A percentile compares a stretch with the other conserved stretches of the same genome.
Conservation (phyloP, 768 basidiomycete species). For the Omphalotus guepiniiformis region DNA sequence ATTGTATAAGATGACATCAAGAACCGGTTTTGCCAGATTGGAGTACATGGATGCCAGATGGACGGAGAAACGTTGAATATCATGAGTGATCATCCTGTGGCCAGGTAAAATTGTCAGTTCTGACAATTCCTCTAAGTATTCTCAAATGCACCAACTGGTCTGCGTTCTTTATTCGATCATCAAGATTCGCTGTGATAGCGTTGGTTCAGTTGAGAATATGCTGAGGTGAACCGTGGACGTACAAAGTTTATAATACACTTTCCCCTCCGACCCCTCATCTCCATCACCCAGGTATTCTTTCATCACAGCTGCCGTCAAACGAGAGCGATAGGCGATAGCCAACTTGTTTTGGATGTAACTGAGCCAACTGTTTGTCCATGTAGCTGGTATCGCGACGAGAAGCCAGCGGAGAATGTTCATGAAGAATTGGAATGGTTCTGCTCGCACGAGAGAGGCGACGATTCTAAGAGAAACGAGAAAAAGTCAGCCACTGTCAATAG, state of each 20-base stretch:
- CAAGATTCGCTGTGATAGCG: slow-evolving; percentile 70
- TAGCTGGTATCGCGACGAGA: slow-evolving; percentile 87
- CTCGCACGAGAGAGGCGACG: slow-evolving; percentile 91
- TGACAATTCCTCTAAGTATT: no score
- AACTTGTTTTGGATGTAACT: slow-evolving; percentile 93
- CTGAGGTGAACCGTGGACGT: slow-evolving; percentile 19
- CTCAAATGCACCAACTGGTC: slow-evolving; percentile 80
- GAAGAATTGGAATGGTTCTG: slow-evolving; percentile 73
- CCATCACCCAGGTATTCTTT: slow-evolving; percentile 78
- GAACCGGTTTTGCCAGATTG: slow-evolving; percentile 88
- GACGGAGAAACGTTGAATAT: slow-evolving; percentile 89
- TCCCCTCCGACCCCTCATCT: slow-evolving; percentile 60
- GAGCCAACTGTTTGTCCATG: slow-evolving; percentile 90
- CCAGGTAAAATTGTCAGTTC: no score
- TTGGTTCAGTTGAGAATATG: slow-evolving; percentile 1
- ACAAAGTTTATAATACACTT: slow-evolving; percentile 94
- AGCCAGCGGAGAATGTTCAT: slow-evolving; percentile 88
- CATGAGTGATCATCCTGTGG: slow-evolving; percentile 87
- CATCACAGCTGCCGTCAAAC: slow-evolving; percentile 81
- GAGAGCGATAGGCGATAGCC: slow-evolving; percentile 81
- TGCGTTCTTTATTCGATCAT: slow-evolving; percentile 93
- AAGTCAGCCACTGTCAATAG: slow-evolving; percentile 2
- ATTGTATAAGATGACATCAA: slow-evolving; percentile 94
- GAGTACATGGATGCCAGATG: slow-evolving; percentile 92
- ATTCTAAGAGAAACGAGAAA: slow-evolving; percentile 48